Evolutionary conservation across 2,329 filamentous ascomycete genomes (phyloP).

Genomic region (Phialophora chinensis): DNA sequence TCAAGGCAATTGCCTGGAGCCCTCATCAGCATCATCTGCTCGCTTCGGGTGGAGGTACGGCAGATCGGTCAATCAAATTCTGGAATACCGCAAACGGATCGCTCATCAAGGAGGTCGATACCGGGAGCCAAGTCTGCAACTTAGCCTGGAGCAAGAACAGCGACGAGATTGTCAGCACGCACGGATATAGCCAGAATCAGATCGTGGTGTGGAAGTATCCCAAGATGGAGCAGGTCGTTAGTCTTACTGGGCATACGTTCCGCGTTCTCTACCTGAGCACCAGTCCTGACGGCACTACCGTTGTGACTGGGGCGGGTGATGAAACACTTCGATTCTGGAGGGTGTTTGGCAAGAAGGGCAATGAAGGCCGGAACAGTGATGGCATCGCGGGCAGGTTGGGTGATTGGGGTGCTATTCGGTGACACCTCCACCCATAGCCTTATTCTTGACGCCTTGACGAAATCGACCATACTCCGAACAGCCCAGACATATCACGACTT

Average conservation of each 20-base stretch:
- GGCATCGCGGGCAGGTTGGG: constrained; percentile 62
- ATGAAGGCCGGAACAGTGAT: constrained; percentile 62
- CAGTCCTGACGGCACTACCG: constrained; percentile 91
- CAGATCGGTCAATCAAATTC: constrained; percentile 95
- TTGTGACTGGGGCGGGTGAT: constrained; percentile 95
- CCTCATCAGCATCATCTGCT: constrained; percentile 92
- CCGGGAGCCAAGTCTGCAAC: constrained; percentile 98
- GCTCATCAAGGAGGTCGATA: constrained; percentile 86
- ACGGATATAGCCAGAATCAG: constrained; percentile 97
- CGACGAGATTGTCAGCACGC: constrained; percentile 95
- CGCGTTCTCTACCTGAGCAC: constrained; percentile 95
- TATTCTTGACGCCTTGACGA: neutral
- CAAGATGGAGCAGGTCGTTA: constrained; percentile 95
- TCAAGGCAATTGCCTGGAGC: constrained; percentile 98
- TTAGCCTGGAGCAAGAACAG: constrained; percentile 96
- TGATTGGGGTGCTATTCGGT: constrained; percentile 83
- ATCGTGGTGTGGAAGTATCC: constrained; percentile 99
- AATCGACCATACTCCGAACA: constrained; percentile 3
- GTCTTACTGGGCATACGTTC: constrained; percentile 94
- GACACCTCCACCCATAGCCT: neutral
- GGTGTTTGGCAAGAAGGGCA: constrained; percentile 82
- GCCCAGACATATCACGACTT: constrained; percentile 7
- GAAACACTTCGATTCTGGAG: constrained; percentile 98
- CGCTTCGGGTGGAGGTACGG: constrained; percentile 94
- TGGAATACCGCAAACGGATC: constrained; percentile 91